Conservation (phyloP, 2,329 filamentous ascomycete species). For the Claviceps sorghi region DNA sequence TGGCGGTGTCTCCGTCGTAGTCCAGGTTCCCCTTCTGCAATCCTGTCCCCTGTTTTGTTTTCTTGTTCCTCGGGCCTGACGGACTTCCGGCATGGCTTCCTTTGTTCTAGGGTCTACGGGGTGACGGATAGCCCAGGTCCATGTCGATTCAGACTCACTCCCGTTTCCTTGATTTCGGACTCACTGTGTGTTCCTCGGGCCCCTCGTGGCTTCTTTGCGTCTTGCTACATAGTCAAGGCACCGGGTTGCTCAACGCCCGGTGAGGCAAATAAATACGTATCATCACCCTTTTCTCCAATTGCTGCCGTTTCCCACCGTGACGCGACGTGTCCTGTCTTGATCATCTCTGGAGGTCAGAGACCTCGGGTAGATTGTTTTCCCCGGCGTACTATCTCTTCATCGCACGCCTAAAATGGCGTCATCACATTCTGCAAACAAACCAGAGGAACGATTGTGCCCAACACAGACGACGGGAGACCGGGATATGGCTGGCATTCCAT, state of each 20-base stretch:
- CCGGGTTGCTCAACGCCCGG: not conserved
- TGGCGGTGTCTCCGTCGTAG: conserved; percentile 2
- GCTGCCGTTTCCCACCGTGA: too few species aligned
- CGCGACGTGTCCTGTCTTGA: too few species aligned
- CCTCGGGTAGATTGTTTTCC: too few species aligned
- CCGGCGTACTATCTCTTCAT: too few species aligned
- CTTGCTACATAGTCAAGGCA: not conserved
- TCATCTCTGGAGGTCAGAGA: too few species aligned
- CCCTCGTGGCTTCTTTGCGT: not conserved
- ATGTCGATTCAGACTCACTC: not conserved
- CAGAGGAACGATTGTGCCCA: too few species aligned
- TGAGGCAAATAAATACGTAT: not conserved
- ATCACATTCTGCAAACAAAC: too few species aligned
- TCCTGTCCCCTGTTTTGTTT: not conserved
- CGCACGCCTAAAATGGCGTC: too few species aligned
- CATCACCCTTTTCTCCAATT: too few species aligned
- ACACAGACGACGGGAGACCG: too few species aligned
- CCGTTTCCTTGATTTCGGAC: not conserved
- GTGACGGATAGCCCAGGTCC: conserved; percentile 1
- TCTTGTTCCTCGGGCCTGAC: not conserved
- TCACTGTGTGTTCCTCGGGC: not conserved
- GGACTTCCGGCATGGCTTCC: not conserved
- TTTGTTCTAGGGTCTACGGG: not conserved
- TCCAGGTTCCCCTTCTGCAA: not conserved
- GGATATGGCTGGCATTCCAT: not conserved